Evolutionary conservation across 2,329 filamentous ascomycete genomes (phyloP).

Genomic region (Penicillium sp.): DNA sequence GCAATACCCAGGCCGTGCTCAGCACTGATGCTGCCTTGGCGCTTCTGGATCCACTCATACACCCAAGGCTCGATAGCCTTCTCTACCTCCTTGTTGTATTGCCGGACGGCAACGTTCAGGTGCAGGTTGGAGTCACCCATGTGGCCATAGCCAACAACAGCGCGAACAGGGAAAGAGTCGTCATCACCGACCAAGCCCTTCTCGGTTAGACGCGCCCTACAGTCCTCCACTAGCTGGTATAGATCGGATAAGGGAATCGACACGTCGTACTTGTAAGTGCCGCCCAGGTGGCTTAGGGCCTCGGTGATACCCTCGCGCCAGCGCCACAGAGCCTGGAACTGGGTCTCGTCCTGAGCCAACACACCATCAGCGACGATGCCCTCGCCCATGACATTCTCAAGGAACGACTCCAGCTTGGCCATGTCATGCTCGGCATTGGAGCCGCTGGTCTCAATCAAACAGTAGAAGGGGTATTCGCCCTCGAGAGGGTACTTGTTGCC

Average conservation of each 20-base stretch:
- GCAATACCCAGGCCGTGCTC: conserved; percentile 92
- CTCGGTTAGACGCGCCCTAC: conserved; percentile 64
- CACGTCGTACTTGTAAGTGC: conserved; percentile 97
- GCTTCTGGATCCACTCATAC: conserved; percentile 90
- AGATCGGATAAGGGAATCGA: conserved; percentile 86
- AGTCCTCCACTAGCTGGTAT: conserved; percentile 85
- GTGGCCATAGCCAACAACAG: conserved; percentile 93
- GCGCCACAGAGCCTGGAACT: conserved; percentile 77
- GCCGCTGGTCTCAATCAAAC: conserved; percentile 90
- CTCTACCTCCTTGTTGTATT: conserved; percentile 85
- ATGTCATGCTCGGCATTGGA: conserved; percentile 91
- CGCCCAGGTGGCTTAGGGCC: conserved; percentile 80
- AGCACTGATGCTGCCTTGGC: conserved; percentile 89
- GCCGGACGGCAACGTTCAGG: conserved; percentile 77
- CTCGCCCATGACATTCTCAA: conserved; percentile 85
- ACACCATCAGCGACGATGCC: conserved; percentile 87
- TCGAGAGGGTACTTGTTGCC: conserved; percentile 77
- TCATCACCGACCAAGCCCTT: conserved; percentile 74
- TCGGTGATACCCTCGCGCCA: conserved; percentile 95
- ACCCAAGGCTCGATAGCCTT: conserved; percentile 87
- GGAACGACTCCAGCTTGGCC: conserved; percentile 82
- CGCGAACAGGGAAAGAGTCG: conserved; percentile 71
- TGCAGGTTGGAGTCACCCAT: conserved; percentile 98
- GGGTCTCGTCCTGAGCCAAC: conserved; percentile 87
- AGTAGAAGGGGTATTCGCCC: conserved; percentile 86